These are phyloP conservation scores for Anthracocystis setariae DNA, from an alignment of 1,284 basidiomycete species.

Conservation along the genomic window DNA sequence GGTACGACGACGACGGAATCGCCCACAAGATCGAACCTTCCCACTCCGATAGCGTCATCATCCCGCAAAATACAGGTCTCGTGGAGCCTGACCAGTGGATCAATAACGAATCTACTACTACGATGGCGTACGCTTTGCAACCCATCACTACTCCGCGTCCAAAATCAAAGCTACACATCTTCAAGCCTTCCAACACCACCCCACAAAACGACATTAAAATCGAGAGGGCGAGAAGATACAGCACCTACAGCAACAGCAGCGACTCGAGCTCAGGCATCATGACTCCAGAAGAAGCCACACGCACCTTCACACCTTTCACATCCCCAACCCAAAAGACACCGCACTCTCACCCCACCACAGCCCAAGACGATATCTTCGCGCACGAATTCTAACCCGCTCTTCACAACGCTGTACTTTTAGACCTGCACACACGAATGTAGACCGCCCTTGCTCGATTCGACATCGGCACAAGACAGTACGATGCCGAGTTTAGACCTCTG, in stretches of 20 bases:
- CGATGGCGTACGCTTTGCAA: conserved; percentile 15
- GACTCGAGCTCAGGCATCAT: neutral
- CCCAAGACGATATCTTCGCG: conserved; percentile 27
- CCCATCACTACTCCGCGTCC: neutral
- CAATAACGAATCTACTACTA: conserved; percentile 15
- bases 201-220: neutral
- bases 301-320: neutral
- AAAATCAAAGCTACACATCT: conserved; percentile 12
- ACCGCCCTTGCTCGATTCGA: too few species aligned
- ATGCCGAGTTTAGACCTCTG: conserved; percentile 3
- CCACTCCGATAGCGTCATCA: too few species aligned
- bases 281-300: neutral
- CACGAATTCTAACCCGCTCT: conserved; percentile 22
- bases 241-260: neutral
- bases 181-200: conserved; percentile 1
- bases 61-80: conserved; percentile 19
- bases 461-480: neutral
- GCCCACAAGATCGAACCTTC: conserved; percentile 31
- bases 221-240: neutral
- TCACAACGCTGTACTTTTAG: neutral
- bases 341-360: neutral
- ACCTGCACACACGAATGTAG: neutral
- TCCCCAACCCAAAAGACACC: neutral
- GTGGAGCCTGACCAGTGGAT: conserved; percentile 38
- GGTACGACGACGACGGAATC: conserved; percentile 56